A percentile compares a stretch with the other conserved stretches of the same genome.
Conservation (phyloP, 768 basidiomycete genomes). For the Leccinum subtestaceum region DNA sequence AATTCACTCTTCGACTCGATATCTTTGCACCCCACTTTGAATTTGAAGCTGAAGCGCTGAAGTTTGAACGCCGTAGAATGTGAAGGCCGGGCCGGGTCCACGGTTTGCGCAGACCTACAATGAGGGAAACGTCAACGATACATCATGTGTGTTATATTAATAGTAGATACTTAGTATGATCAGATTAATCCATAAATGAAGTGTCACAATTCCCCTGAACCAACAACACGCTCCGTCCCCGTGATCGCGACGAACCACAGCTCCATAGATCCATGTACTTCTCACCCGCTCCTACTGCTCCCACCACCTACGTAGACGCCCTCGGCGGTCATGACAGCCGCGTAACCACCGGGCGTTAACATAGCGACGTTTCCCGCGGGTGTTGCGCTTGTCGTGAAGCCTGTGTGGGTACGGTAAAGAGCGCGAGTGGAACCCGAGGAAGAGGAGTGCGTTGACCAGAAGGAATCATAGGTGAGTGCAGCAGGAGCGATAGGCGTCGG, state of each 20-base stretch:
- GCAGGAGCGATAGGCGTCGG: slow-evolving; percentile 17
- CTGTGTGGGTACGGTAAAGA: slow-evolving; percentile 30
- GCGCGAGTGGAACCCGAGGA: slow-evolving; percentile 26
- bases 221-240: background rate
- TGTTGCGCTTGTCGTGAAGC: slow-evolving; percentile 26
- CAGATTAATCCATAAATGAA: slow-evolving; percentile 27
- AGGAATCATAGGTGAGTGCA: slow-evolving; percentile 57
- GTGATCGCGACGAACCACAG: background rate
- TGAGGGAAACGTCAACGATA: background rate
- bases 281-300: slow-evolving; percentile 1
- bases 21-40: background rate
- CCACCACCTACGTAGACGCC: slow-evolving; percentile 32
- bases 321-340: slow-evolving; percentile 32
- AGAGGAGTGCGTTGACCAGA: slow-evolving; percentile 55
- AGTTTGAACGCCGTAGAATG: background rate
- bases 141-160: slow-evolving; percentile 16
- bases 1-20: background rate
- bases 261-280: background rate
- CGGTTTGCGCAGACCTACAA: background rate
- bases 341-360: slow-evolving; percentile 32
- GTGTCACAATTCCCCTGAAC: background rate
- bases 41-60: background rate
- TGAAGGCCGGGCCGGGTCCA: background rate
- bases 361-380: slow-evolving; percentile 30
- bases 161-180: slow-evolving; percentile 12